These are phyloP conservation scores for Manihot esculenta DNA, from an alignment of 441 rosid genomes.

Conservation along the genomic window DNA sequence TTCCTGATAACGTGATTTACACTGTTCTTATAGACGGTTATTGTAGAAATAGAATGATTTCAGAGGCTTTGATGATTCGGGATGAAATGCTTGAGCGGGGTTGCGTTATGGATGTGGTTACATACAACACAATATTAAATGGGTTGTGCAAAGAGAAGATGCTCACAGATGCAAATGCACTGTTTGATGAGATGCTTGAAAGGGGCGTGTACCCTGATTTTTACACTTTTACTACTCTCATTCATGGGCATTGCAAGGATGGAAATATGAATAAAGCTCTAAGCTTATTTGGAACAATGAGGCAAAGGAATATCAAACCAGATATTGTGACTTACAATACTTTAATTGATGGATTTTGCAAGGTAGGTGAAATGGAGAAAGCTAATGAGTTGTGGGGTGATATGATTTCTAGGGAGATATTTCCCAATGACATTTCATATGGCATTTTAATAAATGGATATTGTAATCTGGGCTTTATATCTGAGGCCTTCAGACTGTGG, in stretches of 20 bases:
- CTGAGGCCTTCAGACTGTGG: slow-evolving; percentile 70
- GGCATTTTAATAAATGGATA: slow-evolving; percentile 65
- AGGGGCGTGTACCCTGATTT: slow-evolving; percentile 71
- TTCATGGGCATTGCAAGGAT: slow-evolving; percentile 75
- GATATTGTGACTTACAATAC: slow-evolving; percentile 82
- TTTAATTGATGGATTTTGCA: slow-evolving; percentile 75
- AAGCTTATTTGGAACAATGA: slow-evolving; percentile 56
- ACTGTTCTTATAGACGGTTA: slow-evolving; percentile 76
- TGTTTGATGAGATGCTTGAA: slow-evolving; percentile 61
- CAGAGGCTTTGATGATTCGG: slow-evolving; percentile 59
- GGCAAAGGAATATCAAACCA: slow-evolving; percentile 55
- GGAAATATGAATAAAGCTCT: slow-evolving; percentile 61
- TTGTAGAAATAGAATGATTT: slow-evolving; percentile 57
- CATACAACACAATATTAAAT: slow-evolving; percentile 67
- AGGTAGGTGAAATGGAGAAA: slow-evolving; percentile 59
- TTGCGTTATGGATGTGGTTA: slow-evolving; percentile 66
- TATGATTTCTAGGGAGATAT: slow-evolving; percentile 50
- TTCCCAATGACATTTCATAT: slow-evolving; percentile 61
- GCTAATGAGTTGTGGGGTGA: slow-evolving; percentile 61
- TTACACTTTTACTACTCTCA: slow-evolving; percentile 71
- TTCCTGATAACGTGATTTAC: slow-evolving; percentile 69
- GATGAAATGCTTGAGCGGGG: slow-evolving; percentile 73
- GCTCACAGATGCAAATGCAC: slow-evolving; percentile 63
- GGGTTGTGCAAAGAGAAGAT: slow-evolving; percentile 73
- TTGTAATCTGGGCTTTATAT: slow-evolving; percentile 55